Evolutionary conservation across 2,329 filamentous ascomycete species (phyloP), one percentile per base, ranked within the genome.

Genomic region (Aspergillus glaucus): DNA sequence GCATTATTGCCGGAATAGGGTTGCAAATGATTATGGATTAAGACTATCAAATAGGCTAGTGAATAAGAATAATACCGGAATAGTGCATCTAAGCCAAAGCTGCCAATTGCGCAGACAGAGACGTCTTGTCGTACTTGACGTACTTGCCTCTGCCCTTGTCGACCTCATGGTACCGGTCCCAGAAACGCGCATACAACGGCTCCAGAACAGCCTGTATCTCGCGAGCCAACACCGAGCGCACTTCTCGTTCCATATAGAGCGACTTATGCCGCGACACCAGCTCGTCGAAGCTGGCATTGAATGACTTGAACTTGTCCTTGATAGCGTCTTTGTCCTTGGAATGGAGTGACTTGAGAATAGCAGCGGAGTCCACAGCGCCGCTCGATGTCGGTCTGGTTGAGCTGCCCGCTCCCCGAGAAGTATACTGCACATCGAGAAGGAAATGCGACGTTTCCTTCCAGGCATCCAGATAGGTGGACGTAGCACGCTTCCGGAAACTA

Each of bases 131-230:
- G 67, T 95, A 97, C 74, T 95, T 96, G 67, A 95, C 90, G 70
- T 97, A 95, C 71, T 98, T 98, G 58, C 92, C 92, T 72, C 91
- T 94, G 51, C 93, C 93, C 75, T 95, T 96, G 72, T 97, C 92
- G 55, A 97, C 84, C 71, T 97, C 93, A 66, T 96, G 91, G 66
- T 98, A 98, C 24, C 92, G 81, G 70, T 97, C 93, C 84, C 89
- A 97, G 72, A 98, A 98, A 42, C 93, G 81, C 53, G 86, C 87
- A 72, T 98, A 98, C 12, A 98, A 78, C 47, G 92, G 91, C 72
- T 97, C 92, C 48, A 98, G 85, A 73, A 95, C 88, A 60, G 85
- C 85, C 67, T 93, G 88, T 55, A 97, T 85, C 63, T 96, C 91
- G 59, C 85, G 84, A 14, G 83, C 85, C 61, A 97, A 80, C 70